These are phyloP conservation scores for Fonsecaea monophora DNA, from an alignment of 2,329 filamentous ascomycete genomes.

Conservation along the genomic window DNA sequence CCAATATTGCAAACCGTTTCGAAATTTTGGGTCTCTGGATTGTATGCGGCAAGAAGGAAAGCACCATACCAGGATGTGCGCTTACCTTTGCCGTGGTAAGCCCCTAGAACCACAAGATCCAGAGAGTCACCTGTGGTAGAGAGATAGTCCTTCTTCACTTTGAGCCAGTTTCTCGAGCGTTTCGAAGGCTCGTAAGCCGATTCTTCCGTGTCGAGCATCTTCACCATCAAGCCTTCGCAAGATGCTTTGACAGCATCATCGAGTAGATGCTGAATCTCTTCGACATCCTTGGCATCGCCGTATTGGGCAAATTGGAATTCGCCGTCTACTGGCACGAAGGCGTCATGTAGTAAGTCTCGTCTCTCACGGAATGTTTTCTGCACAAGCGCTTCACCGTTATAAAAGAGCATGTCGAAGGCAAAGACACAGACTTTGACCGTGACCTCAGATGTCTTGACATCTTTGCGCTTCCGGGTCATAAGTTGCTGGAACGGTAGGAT, in stretches of 20 bases:
- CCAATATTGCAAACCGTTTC: constrained; percentile 99
- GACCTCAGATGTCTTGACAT: constrained; percentile 92
- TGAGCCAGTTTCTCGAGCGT: constrained; percentile 96
- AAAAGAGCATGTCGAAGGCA: constrained; percentile 91
- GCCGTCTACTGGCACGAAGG: constrained; percentile 80
- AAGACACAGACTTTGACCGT: constrained; percentile 98
- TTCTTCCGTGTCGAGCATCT: constrained; percentile 94
- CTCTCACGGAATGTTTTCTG: constrained; percentile 86
- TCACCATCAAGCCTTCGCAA: constrained; percentile 98
- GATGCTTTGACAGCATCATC: constrained; percentile 95
- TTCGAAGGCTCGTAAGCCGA: constrained; percentile 96
- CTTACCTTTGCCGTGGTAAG: constrained; percentile 93
- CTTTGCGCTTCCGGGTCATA: constrained; percentile 97
- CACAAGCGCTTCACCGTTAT: constrained; percentile 89
- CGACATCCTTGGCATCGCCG: constrained; percentile 85
- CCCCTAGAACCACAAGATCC: constrained; percentile 92
- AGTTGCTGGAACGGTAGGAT: constrained; percentile 96
- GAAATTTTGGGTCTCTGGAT: constrained; percentile 77
- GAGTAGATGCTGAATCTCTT: constrained; percentile 89
- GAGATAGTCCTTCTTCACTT: constrained; percentile 99
- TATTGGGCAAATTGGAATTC: constrained; percentile 90
- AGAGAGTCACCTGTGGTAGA: constrained; percentile 92
- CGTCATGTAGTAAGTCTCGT: constrained; percentile 72
- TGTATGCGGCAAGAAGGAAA: constrained; percentile 94
- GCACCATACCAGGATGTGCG: constrained; percentile 94